Evolutionary conservation across 495 filamentous ascomycete species (phyloP), one percentile per base, ranked within the genome.

Genomic region (Lasiosphaeria ovina): DNA sequence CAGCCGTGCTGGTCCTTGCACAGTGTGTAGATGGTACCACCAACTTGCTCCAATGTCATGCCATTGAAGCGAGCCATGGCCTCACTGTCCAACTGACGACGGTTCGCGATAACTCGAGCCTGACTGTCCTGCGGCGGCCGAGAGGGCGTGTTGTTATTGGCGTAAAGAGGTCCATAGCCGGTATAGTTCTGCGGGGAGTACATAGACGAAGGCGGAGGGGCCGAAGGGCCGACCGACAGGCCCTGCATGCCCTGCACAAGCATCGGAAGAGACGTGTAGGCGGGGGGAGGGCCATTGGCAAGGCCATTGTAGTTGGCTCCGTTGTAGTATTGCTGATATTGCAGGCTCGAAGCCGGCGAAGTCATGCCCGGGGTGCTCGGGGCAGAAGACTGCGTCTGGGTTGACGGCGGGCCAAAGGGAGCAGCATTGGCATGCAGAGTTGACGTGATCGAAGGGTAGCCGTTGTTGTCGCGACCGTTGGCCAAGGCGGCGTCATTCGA

Each of bases 1-100:
- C 94, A 98, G 33, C 94, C 94, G 73, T 98, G 91, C 74, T 98
- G 94, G 69, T 98, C 94, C 74, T 96, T 97, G 80, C 93, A 98
- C 24, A 96, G 80, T 11, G 77, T 77, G 72, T 96, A 93, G 64
- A 98, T 89, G 65, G 91, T 86, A 40, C 91, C 90, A 45, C 81
- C 78, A 61, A 93, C 84, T 51, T 87, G 79, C 67, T 96, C 89
- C n/a, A 98, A 76, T 14, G 86, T 82, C 62, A 89, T 76, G 67
- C 91, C 91, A 42, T 85, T 81, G 72, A 89, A 97, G 32, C 91
- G 90, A 64, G 82, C 82, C 70, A 83, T 82, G 51, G 82, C 81
- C 76, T 89, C 87, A 62, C 79, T 83, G 64, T 89, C 86, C 67
- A 84, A 78, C 59, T 81, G 74, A 57, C 87, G 84, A 64, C 89